A percentile compares a stretch with the other conserved stretches of the same genome.
These are phyloP conservation scores for Phytophthora citricola DNA, from an alignment of 352 stramenopile species.

Conservation along the genomic window DNA sequence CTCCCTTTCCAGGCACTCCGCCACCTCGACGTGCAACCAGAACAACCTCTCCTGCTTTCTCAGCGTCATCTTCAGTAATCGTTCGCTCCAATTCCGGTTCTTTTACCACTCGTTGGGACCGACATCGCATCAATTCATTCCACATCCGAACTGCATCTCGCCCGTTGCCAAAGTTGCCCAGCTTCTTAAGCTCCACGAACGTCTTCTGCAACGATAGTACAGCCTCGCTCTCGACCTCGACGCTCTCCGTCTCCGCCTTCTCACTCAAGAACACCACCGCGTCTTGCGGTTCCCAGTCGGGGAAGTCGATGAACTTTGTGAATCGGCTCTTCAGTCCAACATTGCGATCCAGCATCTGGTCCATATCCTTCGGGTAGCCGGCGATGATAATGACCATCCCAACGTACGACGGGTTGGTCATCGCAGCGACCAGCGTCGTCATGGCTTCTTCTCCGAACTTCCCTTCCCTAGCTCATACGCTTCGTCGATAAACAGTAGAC, in stretches of 20 bases:
- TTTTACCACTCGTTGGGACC: conserved; percentile 58
- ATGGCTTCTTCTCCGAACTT: conserved; percentile 88
- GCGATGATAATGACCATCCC: conserved; percentile 92
- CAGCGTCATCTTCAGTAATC: conserved; percentile 53
- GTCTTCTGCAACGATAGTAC: conserved; percentile 56
- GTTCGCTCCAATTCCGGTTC: conserved; percentile 58
- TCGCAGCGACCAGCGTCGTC: conserved; percentile 89
- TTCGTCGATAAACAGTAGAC: conserved; percentile 95
- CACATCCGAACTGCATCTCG: conserved; percentile 84
- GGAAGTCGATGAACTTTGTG: conserved; percentile 89
- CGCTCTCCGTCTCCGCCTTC: conserved; percentile 66
- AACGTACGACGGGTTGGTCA: conserved; percentile 86
- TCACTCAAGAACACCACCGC: conserved; percentile 70
- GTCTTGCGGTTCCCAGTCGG: conserved; percentile 86
- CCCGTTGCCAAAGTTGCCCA: conserved; percentile 91
- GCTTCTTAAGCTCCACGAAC: conserved; percentile 68
- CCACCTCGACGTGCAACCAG: conserved; percentile 37
- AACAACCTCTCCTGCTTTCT: conserved; percentile 42
- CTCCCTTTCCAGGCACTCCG: conserved; percentile 47
- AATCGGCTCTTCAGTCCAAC: conserved; percentile 92
- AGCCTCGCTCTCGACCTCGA: conserved; percentile 78
- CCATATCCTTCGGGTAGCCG: conserved; percentile 89
- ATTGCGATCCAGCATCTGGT: conserved; percentile 91
- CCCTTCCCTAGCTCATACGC: conserved; percentile 91
- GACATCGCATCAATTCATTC: conserved; percentile 45